Evolutionary conservation across 1,284 basidiomycete species (phyloP).

Genomic region (Xerocomus cyaneibrunnescens): DNA sequence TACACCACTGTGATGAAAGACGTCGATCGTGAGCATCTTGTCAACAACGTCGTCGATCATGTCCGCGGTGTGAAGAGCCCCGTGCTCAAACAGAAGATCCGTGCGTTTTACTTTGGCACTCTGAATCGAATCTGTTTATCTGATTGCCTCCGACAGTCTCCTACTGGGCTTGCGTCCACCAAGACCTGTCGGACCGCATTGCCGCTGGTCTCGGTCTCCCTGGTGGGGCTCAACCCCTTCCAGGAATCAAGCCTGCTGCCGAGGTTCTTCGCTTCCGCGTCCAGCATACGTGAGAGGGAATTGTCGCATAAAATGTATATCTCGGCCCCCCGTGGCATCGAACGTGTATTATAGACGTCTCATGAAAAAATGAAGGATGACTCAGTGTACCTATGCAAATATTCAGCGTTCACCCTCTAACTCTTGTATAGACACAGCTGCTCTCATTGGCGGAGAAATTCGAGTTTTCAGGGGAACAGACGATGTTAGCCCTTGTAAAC

Average conservation of each 20-base stretch:
- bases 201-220: constrained; percentile 68
- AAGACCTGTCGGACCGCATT: constrained; percentile 69
- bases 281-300: constrained; percentile 9
- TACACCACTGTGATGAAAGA: constrained; percentile 80
- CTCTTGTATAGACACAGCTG: too few species aligned
- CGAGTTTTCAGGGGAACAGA: too few species aligned
- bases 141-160: constrained; percentile 49
- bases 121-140: neutral
- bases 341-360: constrained; percentile 10
- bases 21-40: constrained; percentile 63
- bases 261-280: constrained; percentile 56
- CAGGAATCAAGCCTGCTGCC: constrained; percentile 55
- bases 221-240: constrained; percentile 53
- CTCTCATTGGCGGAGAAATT: too few species aligned
- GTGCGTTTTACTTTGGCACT: constrained; percentile 43
- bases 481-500: too few species aligned
- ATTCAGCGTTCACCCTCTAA: too few species aligned
- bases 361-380: constrained; percentile 4
- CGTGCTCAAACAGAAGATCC: constrained; percentile 65
- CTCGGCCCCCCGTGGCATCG: neutral
- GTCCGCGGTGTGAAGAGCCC: constrained; percentile 64
- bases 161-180: constrained; percentile 78
- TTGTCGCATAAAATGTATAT: neutral
- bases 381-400: neutral
- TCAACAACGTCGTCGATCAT: constrained; percentile 78